Percentiles rank a stretch among this genome's conserved stretches.
Conservation (phyloP, 306 rosid species). For the Erythrophleum fordii region DNA sequence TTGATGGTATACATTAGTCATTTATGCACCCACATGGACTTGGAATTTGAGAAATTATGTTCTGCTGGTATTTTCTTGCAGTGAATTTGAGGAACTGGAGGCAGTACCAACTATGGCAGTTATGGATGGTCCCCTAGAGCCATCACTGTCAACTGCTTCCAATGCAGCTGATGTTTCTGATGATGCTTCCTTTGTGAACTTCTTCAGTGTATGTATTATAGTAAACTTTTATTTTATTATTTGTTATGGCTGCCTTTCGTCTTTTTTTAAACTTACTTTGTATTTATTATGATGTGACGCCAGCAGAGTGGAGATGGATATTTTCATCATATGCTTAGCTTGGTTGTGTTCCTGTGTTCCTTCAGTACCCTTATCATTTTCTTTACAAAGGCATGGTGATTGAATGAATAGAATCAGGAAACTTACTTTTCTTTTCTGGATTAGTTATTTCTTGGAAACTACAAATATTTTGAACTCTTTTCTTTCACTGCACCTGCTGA, state of each 20-base stretch:
- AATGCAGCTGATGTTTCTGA: slow-evolving; percentile 55
- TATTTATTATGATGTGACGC: slow-evolving; percentile 7
- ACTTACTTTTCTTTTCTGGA: not conserved
- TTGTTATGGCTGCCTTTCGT: slow-evolving; percentile 3
- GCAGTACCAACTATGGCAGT: slow-evolving; percentile 72
- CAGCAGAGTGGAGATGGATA: not conserved
- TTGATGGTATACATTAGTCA: slow-evolving; percentile 13
- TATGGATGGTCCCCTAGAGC: slow-evolving; percentile 67
- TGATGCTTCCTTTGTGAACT: slow-evolving; percentile 64
- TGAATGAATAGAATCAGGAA: not conserved
- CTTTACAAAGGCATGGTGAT: not conserved
- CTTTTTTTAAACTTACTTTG: slow-evolving; percentile 9
- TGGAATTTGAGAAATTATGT: slow-evolving; percentile 29
- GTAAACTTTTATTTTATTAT: slow-evolving; percentile 19
- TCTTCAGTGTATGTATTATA: slow-evolving; percentile 58
- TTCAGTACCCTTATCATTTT: not conserved
- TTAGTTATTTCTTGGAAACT: slow-evolving; percentile 23
- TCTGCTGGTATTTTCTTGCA: slow-evolving; percentile 41
- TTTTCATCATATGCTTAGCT: slow-evolving; percentile 1
- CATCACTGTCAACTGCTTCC: slow-evolving; percentile 51
- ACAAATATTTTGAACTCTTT: slow-evolving; percentile 17
- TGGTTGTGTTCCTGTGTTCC: slow-evolving; percentile 34
- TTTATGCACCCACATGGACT: slow-evolving; percentile 18
- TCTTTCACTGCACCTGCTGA: slow-evolving; percentile 17
- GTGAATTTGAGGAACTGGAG: slow-evolving; percentile 67